These are phyloP conservation scores for Gaeumannomyces sp. DNA, from an alignment of 2,329 filamentous ascomycete species.

Conservation along the genomic window DNA sequence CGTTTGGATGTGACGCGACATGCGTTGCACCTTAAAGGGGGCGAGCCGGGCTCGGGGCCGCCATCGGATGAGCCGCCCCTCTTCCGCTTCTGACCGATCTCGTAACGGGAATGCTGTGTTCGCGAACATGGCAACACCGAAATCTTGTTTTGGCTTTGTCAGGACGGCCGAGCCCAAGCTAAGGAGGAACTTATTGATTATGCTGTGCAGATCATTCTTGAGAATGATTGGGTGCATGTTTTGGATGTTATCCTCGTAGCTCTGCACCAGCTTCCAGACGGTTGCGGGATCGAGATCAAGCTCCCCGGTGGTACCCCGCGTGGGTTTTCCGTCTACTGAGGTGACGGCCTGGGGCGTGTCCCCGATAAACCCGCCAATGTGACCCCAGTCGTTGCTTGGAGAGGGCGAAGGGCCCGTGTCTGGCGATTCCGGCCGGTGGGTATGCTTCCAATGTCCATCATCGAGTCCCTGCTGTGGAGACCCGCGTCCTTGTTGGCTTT, in stretches of 20 bases:
- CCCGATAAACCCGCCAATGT: constrained; percentile 33
- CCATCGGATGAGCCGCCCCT: constrained; percentile 40
- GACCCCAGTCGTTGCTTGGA: constrained; percentile 52
- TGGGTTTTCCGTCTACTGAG: constrained; percentile 22
- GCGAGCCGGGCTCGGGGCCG: constrained; percentile 20
- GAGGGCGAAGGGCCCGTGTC: constrained; percentile 45
- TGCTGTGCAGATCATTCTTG: constrained; percentile 43
- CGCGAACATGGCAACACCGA: constrained; percentile 25
- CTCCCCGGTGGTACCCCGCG: constrained; percentile 31
- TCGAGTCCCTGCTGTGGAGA: constrained; percentile 20
- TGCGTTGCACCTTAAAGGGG: constrained; percentile 38
- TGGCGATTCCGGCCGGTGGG: constrained; percentile 9
- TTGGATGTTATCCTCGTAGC: constrained; percentile 55
- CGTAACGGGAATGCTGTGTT: constrained; percentile 14
- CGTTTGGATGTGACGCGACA: constrained; percentile 65
- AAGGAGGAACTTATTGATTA: constrained; percentile 48
- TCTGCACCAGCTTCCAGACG: constrained; percentile 48
- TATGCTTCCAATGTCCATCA: not conserved
- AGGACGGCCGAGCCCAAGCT: constrained; percentile 31
- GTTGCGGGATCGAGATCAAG: constrained; percentile 47
- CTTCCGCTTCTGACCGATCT: constrained; percentile 45
- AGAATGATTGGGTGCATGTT: constrained; percentile 61
- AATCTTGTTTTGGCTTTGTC: constrained; percentile 14
- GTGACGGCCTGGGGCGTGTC: not conserved
- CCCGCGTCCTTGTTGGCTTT: constrained; percentile 31